Evolutionary conservation across 768 basidiomycete genomes (phyloP).

Genomic region (Mycena latifolia): DNA sequence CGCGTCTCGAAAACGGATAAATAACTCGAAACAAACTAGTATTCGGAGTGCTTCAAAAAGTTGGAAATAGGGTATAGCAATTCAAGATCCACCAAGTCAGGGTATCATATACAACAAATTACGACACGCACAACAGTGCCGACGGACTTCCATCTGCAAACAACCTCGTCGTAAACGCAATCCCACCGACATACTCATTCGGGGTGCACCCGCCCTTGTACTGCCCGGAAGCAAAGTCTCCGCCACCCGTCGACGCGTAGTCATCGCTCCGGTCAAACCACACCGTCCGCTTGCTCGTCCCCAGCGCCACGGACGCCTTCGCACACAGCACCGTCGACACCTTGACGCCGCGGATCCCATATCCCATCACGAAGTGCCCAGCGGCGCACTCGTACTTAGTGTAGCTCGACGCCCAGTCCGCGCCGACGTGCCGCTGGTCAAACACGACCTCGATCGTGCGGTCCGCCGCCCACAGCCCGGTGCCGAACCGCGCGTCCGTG

Average conservation of each 20-base stretch:
- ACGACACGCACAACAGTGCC: not conserved
- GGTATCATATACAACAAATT: too few relatives aligned
- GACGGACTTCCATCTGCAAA: conserved; percentile 22
- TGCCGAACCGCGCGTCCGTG: conserved; percentile 27
- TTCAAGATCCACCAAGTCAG: too few relatives aligned
- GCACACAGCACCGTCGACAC: conserved; percentile 30
- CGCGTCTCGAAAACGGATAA: too few relatives aligned
- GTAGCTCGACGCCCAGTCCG: conserved; percentile 34
- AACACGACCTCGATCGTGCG: conserved; percentile 25
- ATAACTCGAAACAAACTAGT: too few relatives aligned
- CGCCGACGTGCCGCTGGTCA: conserved; percentile 25
- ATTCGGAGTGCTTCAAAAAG: too few relatives aligned
- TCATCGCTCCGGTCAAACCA: conserved; percentile 35
- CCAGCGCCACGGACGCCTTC: conserved; percentile 13
- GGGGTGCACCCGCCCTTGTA: conserved; percentile 27
- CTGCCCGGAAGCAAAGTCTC: conserved; percentile 27
- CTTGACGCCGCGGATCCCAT: conserved; percentile 28
- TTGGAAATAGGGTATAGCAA: too few relatives aligned
- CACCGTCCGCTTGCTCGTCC: conserved; percentile 31
- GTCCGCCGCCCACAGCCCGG: conserved; percentile 13
- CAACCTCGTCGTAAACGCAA: conserved; percentile 31
- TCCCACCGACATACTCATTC: conserved; percentile 30
- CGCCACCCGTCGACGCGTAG: conserved; percentile 19
- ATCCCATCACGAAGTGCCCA: conserved; percentile 27
- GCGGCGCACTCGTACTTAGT: conserved; percentile 32